A percentile compares a stretch with the other conserved stretches of the same genome.
Conservation (phyloP, 2,329 filamentous ascomycete genomes). For the Talaromyces sp. region DNA sequence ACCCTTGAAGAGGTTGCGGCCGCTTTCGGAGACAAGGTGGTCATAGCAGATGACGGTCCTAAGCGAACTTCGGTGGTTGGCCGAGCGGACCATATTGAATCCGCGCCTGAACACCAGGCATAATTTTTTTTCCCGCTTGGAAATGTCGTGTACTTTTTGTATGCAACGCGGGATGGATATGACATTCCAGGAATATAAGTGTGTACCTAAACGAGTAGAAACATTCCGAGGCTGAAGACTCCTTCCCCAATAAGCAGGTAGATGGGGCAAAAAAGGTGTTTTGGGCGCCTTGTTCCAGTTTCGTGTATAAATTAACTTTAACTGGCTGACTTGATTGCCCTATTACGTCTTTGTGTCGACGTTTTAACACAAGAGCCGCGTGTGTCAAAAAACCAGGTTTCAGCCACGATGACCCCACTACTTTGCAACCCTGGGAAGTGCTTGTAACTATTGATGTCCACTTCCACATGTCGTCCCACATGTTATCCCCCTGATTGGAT, state of each 20-base stretch:
- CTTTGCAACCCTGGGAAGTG: not conserved
- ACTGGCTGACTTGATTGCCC: not conserved
- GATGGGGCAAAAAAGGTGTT: not conserved
- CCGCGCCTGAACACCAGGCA: conserved; percentile 1
- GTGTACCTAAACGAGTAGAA: not conserved
- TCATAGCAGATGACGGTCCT: conserved; percentile 32
- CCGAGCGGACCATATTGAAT: conserved; percentile 25
- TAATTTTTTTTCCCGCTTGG: not conserved
- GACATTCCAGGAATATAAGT: not conserved
- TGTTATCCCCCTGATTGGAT: not conserved
- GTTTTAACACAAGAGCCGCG: not conserved
- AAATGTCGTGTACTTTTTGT: not conserved
- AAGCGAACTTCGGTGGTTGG: conserved; percentile 30
- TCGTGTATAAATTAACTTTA: not conserved
- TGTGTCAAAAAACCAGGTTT: not conserved
- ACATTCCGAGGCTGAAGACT: not conserved
- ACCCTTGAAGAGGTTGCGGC: conserved; percentile 55
- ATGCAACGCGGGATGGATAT: not conserved
- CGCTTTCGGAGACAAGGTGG: conserved; percentile 52
- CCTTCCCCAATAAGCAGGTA: not conserved
- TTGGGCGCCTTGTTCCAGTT: too few relatives aligned
- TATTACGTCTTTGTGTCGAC: not conserved
- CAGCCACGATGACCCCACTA: conserved; percentile 2
- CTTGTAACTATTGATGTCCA: not conserved
- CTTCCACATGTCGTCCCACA: not conserved